Percentiles rank a stretch among this genome's conserved stretches.
These are phyloP conservation scores for Colletotrichum chlorophyti DNA, from an alignment of 2,329 filamentous ascomycete genomes.

Conservation along the genomic window DNA sequence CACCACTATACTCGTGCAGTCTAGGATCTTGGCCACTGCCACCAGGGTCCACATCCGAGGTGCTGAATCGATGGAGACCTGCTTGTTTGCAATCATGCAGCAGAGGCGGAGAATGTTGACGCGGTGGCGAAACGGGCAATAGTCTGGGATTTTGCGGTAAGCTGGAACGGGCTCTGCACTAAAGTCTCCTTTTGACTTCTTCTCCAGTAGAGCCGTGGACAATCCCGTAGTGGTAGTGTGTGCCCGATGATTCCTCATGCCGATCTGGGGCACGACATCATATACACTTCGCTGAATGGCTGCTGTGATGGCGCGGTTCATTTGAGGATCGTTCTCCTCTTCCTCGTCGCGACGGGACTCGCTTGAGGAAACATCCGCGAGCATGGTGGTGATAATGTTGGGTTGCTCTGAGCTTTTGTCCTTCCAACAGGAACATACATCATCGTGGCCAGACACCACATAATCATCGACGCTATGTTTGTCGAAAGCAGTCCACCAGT, in stretches of 20 bases:
- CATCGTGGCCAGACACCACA: constrained; percentile 49
- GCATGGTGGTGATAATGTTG: not conserved
- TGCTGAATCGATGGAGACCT: constrained; percentile 67
- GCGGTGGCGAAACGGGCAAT: constrained; percentile 69
- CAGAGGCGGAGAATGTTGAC: constrained; percentile 69
- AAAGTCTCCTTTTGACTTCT: constrained; percentile 32
- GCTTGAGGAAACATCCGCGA: not conserved
- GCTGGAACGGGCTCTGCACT: constrained; percentile 29
- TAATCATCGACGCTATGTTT: constrained; percentile 40
- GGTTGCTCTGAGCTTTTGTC: not conserved
- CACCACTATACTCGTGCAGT: constrained; percentile 48
- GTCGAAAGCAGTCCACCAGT: constrained; percentile 55
- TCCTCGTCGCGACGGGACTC: not conserved
- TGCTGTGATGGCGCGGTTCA: not conserved
- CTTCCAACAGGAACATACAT: constrained; percentile 43
- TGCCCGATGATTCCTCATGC: not conserved
- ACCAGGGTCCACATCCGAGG: constrained; percentile 72
- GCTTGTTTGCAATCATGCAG: constrained; percentile 60
- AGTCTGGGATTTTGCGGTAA: constrained; percentile 57
- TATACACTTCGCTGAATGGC: constrained; percentile 1
- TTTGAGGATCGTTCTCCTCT: not conserved
- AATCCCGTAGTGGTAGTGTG: not conserved
- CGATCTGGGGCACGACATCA: not conserved
- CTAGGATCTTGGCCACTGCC: constrained; percentile 65
- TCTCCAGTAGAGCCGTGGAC: constrained; percentile 24